Base-by-base conservation (phyloP, 441 rosid species). In the Raphanus hybrid region DNA sequence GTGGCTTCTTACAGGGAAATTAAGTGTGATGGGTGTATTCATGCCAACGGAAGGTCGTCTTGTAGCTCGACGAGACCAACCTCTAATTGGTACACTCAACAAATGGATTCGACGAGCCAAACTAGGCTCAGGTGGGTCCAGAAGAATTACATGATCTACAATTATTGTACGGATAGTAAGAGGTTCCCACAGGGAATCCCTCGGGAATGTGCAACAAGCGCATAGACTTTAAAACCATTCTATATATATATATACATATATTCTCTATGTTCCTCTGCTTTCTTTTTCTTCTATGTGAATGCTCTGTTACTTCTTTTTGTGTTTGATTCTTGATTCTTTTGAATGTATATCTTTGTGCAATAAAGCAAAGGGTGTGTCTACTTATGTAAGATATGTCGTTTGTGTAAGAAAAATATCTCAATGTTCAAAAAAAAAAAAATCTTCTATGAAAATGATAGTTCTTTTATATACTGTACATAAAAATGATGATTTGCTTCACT, bases 101-200 rank as follows among this genome's bases (percentile, higher is more conserved):
- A 67, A 6, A 70, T 82, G 6, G 87, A 80, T 69, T 48, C 61
- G 27, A 23, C 78, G 2, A 76, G 83, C 70, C 78, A 70, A 55
- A 64, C 55, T 35, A 83, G 57, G 48, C 80, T 89, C 59, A 64
- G 80, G 74, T 89, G 89, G 90, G 91, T 83, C 18, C 88, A 83
- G 35, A 68, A 77, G 57, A 78, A 86, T 27, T 81, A 75, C 76
- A 84, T 86, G 91, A 76, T 87, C 3, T 87, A 87, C 66, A 82
- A 86, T 72, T 87, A 87, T 20, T 87, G 89, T 69, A 60, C 86
- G 7, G 88, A 87, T 69, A 14, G 16, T 3, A 82, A 80, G 57
- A 78, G 92, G 26, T 88, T 88, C 60, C 86, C 89, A 5, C 84
- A 75, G 27, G 87, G 90, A 52, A 70, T 55, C 3, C 86, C 92